These are phyloP conservation scores for Celoporthe dispersa DNA, from an alignment of 2,329 filamentous ascomycete species.

Conservation along the genomic window DNA sequence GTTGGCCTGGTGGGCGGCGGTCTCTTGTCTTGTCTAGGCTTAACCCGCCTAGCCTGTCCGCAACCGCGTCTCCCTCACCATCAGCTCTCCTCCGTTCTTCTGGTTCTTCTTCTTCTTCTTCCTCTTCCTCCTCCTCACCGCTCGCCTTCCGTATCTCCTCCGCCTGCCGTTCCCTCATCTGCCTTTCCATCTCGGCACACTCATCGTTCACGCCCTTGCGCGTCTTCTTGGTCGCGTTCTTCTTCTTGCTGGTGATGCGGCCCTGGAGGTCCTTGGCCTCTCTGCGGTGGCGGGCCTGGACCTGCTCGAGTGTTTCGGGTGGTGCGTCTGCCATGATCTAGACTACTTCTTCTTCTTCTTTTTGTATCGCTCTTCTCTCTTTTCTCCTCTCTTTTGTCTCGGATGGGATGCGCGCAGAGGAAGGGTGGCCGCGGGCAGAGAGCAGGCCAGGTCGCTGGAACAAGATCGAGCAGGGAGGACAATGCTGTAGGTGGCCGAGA, in stretches of 20 bases:
- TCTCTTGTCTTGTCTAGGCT: conserved; percentile 29
- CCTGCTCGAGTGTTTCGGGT: conserved; percentile 69
- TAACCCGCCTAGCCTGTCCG: conserved; percentile 30
- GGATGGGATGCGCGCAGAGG: not conserved
- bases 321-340: conserved; percentile 18
- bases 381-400: not conserved
- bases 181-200: conserved; percentile 71
- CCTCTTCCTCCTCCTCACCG: conserved; percentile 34
- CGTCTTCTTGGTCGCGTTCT: conserved; percentile 89
- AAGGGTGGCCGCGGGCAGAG: too few species aligned
- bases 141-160: conserved; percentile 57
- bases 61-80: conserved; percentile 25
- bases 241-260: conserved; percentile 92
- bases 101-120: conserved; percentile 18
- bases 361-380: not conserved
- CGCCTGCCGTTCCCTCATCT: conserved; percentile 68
- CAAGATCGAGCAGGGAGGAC: too few species aligned
- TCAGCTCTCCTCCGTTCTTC: conserved; percentile 34
- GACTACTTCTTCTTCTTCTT: not conserved
- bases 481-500: not conserved
- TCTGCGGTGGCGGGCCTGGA: conserved; percentile 81
- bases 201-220: conserved; percentile 76
- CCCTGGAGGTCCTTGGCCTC: conserved; percentile 86
- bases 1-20: conserved; percentile 31
- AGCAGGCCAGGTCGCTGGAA: too few species aligned